A percentile compares a stretch with the other conserved stretches of the same genome.
Conservation (phyloP, 2,329 filamentous ascomycete genomes). For the Fusarium paranaense region DNA sequence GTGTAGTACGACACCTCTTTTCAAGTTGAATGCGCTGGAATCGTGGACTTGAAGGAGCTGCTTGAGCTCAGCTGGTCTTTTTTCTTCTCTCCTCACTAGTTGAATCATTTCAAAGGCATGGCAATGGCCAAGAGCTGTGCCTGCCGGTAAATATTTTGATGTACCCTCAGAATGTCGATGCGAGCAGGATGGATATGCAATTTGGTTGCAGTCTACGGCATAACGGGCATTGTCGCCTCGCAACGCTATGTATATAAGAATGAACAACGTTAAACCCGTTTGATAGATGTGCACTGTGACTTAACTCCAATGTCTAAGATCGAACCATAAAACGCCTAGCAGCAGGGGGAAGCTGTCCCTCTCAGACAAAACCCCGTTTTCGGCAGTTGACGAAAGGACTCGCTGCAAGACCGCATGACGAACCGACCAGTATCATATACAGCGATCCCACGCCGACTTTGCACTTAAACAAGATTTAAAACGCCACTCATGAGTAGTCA, state of each 20-base stretch:
- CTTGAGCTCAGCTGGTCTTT: not conserved
- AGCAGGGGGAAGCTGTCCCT: too few species aligned
- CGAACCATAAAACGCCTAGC: accelerated
- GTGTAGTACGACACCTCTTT: not conserved
- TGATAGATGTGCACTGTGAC: not conserved
- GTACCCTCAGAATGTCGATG: not conserved
- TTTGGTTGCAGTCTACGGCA: not conserved
- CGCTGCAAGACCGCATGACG: not conserved
- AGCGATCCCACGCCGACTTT: not conserved
- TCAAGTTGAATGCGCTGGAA: not conserved
- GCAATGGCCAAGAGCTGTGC: not conserved
- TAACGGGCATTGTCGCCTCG: not conserved
- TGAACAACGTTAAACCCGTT: not conserved
- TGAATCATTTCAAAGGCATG: not conserved
- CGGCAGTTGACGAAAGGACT: not conserved
- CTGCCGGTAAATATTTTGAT: not conserved
- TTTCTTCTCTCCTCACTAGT: not conserved
- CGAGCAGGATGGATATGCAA: not conserved
- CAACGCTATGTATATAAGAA: not conserved
- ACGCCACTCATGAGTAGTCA: not conserved
- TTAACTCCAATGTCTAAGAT: accelerated
- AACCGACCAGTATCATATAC: not conserved
- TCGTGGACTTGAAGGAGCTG: not conserved
- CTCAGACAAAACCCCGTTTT: not conserved
- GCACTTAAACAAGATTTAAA: not conserved